A percentile compares a stretch with the other conserved stretches of the same genome.
Conservation (phyloP, 2,329 filamentous ascomycete genomes). For the Zymoseptoria ardabiliae region DNA sequence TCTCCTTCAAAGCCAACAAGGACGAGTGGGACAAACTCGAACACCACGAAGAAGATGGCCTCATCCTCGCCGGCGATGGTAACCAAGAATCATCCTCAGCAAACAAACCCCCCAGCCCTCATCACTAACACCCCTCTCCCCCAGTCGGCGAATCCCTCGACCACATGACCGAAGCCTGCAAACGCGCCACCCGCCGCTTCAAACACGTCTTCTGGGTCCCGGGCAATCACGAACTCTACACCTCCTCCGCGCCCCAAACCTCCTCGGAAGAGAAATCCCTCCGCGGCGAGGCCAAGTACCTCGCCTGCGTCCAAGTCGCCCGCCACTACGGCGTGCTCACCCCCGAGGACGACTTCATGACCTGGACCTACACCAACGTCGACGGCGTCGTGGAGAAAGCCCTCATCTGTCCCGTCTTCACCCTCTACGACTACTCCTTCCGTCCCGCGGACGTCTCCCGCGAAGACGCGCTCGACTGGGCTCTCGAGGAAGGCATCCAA, state of each 20-base stretch:
- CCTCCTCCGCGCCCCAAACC: constrained; percentile 34
- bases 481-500: constrained; percentile 38
- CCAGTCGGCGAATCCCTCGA: constrained; percentile 29
- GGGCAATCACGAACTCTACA: constrained; percentile 54
- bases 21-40: constrained; percentile 38
- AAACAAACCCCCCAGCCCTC: not conserved
- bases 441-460: constrained; percentile 43
- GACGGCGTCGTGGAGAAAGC: constrained; percentile 44
- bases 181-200: constrained; percentile 37
- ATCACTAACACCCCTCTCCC: constrained; percentile 10
- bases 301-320: constrained; percentile 47
- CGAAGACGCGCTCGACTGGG: constrained; percentile 43
- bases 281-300: constrained; percentile 48
- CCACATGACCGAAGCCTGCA: constrained; percentile 32
- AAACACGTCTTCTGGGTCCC: constrained; percentile 49
- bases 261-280: constrained; percentile 29
- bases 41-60: constrained; percentile 35
- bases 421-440: constrained; percentile 55
- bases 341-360: constrained; percentile 49
- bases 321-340: constrained; percentile 47
- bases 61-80: constrained; percentile 41
- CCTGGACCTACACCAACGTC: constrained; percentile 36
- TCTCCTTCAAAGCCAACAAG: constrained; percentile 41
- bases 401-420: constrained; percentile 51
- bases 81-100: constrained; percentile 12